These are phyloP conservation scores for Sporodiniella umbellata DNA, from an alignment of 371 early-diverging fungal species.

Conservation along the genomic window DNA sequence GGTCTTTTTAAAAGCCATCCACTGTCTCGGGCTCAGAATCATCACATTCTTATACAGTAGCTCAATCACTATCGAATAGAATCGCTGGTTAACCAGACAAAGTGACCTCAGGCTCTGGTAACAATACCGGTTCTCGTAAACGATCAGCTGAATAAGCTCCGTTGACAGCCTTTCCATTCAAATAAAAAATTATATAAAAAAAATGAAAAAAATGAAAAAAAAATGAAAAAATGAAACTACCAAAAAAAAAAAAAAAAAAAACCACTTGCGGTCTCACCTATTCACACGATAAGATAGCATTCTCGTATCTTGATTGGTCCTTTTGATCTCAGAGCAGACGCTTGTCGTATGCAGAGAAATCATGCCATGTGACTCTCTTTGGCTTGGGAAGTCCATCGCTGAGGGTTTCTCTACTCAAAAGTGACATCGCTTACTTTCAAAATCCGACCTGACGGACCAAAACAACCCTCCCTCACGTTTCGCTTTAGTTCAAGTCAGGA, in stretches of 20 bases:
- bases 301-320: slow-evolving; percentile 1
- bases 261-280: background rate
- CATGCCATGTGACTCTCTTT: too few relatives aligned
- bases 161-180: slow-evolving; percentile 27
- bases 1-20: slow-evolving; percentile 4
- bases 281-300: slow-evolving; percentile 17
- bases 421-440: too few relatives aligned
- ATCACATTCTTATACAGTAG: slow-evolving; percentile 25
- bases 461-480: too few relatives aligned
- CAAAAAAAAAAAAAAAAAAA: slow-evolving; percentile 6
- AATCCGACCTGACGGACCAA: too few relatives aligned
- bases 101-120: slow-evolving; percentile 18
- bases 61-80: slow-evolving; percentile 15
- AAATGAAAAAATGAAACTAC: too few relatives aligned
- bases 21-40: slow-evolving; percentile 29
- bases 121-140: slow-evolving; percentile 6
- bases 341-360: too few relatives aligned
- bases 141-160: slow-evolving; percentile 30
- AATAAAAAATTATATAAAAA: background rate
- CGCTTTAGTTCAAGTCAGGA: too few relatives aligned
- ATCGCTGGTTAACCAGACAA: slow-evolving; percentile 14
- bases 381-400: too few relatives aligned
- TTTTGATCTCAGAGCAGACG: too few relatives aligned
- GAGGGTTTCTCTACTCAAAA: too few relatives aligned
- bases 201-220: slow-evolving; percentile 2